These are phyloP conservation scores for Picochlorum sp. DNA, from an alignment of 139 green algal species.

Conservation along the genomic window DNA sequence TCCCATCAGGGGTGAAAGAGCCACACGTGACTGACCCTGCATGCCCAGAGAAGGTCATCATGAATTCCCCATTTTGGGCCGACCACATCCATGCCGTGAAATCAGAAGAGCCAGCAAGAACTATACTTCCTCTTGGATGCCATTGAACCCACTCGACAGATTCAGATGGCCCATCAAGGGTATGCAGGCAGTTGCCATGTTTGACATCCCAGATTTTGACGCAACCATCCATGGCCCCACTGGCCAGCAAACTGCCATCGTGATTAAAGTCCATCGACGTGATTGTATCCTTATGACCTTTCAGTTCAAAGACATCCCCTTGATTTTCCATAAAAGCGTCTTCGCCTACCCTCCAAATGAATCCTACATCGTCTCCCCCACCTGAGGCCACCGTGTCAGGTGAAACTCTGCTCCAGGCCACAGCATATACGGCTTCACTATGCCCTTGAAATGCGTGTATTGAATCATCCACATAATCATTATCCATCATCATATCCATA, in stretches of 20 bases:
- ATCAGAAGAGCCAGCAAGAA: conserved; percentile 87
- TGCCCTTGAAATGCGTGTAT: conserved; percentile 62
- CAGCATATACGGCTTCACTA: conserved; percentile 61
- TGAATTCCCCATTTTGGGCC: conserved; percentile 66
- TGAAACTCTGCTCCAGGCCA: conserved; percentile 56
- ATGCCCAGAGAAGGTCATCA: conserved; percentile 89
- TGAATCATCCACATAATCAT: conserved; percentile 47
- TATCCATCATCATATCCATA: conserved; percentile 2
- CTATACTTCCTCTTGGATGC: conserved; percentile 83
- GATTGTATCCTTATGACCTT: conserved; percentile 81
- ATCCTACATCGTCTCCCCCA: conserved; percentile 65
- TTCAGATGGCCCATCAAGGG: conserved; percentile 71
- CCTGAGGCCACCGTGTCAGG: conserved; percentile 64
- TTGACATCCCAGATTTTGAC: conserved; percentile 60
- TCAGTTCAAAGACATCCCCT: conserved; percentile 49
- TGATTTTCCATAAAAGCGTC: conserved; percentile 48
- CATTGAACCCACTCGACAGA: conserved; percentile 82
- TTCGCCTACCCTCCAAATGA: conserved; percentile 65
- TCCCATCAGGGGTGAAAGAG: conserved; percentile 82
- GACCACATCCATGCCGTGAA: conserved; percentile 95
- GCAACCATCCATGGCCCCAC: conserved; percentile 73
- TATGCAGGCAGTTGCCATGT: conserved; percentile 39
- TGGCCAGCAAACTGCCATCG: conserved; percentile 65
- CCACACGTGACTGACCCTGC: conserved; percentile 69
- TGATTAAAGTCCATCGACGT: conserved; percentile 59